Base-by-base conservation (phyloP, 192 early-diverging fungal species). In the Rhizoclosmatium globosum region DNA sequence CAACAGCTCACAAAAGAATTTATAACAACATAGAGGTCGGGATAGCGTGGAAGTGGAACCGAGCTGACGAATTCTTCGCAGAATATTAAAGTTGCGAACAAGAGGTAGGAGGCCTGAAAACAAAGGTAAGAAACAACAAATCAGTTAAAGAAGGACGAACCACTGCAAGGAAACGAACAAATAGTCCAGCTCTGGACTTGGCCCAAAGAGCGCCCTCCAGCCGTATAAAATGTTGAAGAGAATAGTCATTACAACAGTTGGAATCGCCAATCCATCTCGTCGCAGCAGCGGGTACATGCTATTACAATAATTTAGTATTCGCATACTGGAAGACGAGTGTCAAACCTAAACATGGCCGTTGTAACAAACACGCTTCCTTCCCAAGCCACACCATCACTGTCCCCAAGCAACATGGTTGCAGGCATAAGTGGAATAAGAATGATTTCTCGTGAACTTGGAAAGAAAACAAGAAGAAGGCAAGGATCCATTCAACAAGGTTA, bases 381-480 rank as follows among this genome's bases (percentile, higher is more conserved):
- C 70, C 50, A 53, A 4, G 70, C 70, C 11, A 69, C 13, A 15
- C 68, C 68, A 47, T 69, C 68, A 44, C 50, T 72, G 65, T 93
- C 90, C 68, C 90, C 39, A 3, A 94, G 85, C 70, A 98, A 77
- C 58, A 98, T 77, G 2, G 91, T 91, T 11, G 93, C 89, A 0
- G 96, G 94, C 21, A 95, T 82, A 3, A 89, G 71, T 1, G 98
- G 96, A 6, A 99, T 80, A 47, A 99, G 81, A 53, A 99, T 98
- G 94, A 94, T 81, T 99, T 99, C 80, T 99, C 98, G 82, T 99
- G 98, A 3, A 98, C 89, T 86, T 98, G 96, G 87, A 99, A 99
- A 9, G 97, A 95, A 67, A 97, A 94, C 76, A 99, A 79, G 86
- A 97, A 99, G 79, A 99, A 99, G 3, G 92, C 94, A 99, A 82